Evolutionary conservation across 345 rosid genomes (phyloP), one percentile per base, ranked within the genome.

Genomic region (Populus ilicifolia): DNA sequence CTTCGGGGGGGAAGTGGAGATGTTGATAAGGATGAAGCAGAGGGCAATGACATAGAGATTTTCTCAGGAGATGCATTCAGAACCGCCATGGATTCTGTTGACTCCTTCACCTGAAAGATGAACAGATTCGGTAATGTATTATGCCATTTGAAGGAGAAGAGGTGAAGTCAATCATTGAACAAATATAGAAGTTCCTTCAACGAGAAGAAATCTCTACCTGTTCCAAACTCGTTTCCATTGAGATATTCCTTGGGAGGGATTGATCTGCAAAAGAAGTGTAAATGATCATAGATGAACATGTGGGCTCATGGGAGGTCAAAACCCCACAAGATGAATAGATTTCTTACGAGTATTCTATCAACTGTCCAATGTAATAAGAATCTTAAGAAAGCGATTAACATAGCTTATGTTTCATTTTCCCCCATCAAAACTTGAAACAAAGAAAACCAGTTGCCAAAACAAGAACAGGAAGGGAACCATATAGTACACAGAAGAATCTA

Each of bases 31-130:
- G 93, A 87, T 65, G 99, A 91, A 72, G 91, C 79, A 54, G 96
- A 88, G 72, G 96, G 90, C 78, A 93, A 68, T 68, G 94, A 88
- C 63, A 83, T 78, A 10, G 97, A 89, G n/a, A 85, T 64, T 66
- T 92, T 90, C 16, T 81, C 30, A 18, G 92, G 91, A 78, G 94
- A 90, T 67, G 83, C 85, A 69, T 76, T 74, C 75, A 89, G 87
- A 72, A 82, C 83, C 62, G 81, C 80, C n/a, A 81, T 85, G 81
- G 86, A 81, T 74, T 86, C 94, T 71, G 78, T 79, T 25, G 85
- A 79, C 76, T 74, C 87, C 74, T 92, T 90, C 79, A 80, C 90
- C 92, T 91, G 41, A 35, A 85, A 76, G 6, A 41, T 11, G 14
- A 67, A 62, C 54, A 77, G 20, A 80, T 71, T 63, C 71, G 35